phyloP scores from a whole-genome alignment of 2,329 filamentous ascomycete genomes.

The Ophiostoma pallidulum region DNA sequence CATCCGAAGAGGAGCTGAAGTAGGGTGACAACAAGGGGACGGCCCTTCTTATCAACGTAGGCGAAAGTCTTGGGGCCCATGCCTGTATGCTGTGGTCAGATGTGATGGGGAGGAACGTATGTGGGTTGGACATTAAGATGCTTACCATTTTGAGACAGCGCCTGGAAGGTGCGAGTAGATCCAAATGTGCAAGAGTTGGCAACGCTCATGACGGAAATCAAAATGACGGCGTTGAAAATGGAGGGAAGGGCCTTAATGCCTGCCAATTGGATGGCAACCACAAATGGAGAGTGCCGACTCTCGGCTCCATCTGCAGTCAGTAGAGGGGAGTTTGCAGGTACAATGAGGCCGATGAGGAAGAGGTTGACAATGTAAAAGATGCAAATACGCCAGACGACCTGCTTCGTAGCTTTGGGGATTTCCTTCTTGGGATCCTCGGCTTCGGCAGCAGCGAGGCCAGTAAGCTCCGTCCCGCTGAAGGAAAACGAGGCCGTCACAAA shows the following conservation, averaged over 20 bases:
- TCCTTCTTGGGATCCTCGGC: slow-evolving; percentile 37
- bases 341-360: slow-evolving; percentile 41
- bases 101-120: no score
- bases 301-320: slow-evolving; percentile 29
- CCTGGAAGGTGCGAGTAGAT: slow-evolving; percentile 42
- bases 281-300: slow-evolving; percentile 40
- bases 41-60: slow-evolving; percentile 52
- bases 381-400: slow-evolving; percentile 45
- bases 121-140: no score
- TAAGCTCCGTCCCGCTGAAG: slow-evolving; percentile 43
- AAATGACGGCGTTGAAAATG: slow-evolving; percentile 46
- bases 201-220: slow-evolving; percentile 41
- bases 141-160: slow-evolving; percentile 36
- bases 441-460: slow-evolving; percentile 44
- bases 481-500: slow-evolving; percentile 44
- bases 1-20: slow-evolving; percentile 49
- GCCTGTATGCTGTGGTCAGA: no score
- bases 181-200: slow-evolving; percentile 43
- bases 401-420: slow-evolving; percentile 42
- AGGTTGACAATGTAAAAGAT: slow-evolving; percentile 45
- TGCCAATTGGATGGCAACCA: slow-evolving; percentile 41
- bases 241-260: slow-evolving; percentile 40
- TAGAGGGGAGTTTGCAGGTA: slow-evolving; percentile 34
- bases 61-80: slow-evolving; percentile 48
- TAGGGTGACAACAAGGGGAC: slow-evolving; percentile 45